phyloP scores from a whole-genome alignment of 352 stramenopile species.

The Globisporangium yorkense region DNA sequence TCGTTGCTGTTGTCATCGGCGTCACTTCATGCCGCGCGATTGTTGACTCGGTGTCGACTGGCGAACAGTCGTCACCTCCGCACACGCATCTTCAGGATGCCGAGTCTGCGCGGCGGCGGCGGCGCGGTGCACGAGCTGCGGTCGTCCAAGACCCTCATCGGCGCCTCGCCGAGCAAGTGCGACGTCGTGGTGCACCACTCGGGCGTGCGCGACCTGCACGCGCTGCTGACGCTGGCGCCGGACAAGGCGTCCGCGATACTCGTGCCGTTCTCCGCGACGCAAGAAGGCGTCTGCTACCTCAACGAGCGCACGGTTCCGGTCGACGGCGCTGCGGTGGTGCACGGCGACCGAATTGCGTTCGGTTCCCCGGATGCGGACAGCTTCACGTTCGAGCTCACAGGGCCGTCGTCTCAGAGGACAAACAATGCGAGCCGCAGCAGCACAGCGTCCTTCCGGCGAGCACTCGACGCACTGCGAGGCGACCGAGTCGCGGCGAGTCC shows the following conservation, averaged over 20 bases:
- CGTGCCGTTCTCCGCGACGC: slow-evolving; percentile 39
- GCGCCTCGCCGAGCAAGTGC: slow-evolving; percentile 33
- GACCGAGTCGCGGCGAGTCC: slow-evolving; percentile 16
- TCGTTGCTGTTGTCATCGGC: not conserved
- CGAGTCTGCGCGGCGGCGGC: slow-evolving; percentile 25
- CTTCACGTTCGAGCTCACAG: slow-evolving; percentile 49
- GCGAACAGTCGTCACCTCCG: not conserved
- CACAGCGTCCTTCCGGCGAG: slow-evolving; percentile 33
- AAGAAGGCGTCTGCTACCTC: slow-evolving; percentile 34
- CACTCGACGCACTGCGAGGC: slow-evolving; percentile 39
- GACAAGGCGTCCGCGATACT: slow-evolving; percentile 34
- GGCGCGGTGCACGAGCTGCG: slow-evolving; percentile 27
- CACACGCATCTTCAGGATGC: slow-evolving; percentile 18
- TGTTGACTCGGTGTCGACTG: no score
- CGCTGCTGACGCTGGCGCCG: slow-evolving; percentile 37
- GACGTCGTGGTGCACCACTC: slow-evolving; percentile 42
- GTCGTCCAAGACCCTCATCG: slow-evolving; percentile 63
- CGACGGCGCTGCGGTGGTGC: slow-evolving; percentile 37
- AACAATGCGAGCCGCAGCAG: slow-evolving; percentile 6
- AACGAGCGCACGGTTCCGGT: slow-evolving; percentile 34
- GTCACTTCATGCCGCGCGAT: no score
- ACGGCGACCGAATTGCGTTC: slow-evolving; percentile 61
- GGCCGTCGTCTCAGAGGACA: not conserved
- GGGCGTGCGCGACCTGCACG: slow-evolving; percentile 49
- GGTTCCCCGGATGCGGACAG: slow-evolving; percentile 23